These are phyloP conservation scores for Monilinia aucupariae DNA, from an alignment of 2,329 filamentous ascomycete genomes.

Conservation along the genomic window DNA sequence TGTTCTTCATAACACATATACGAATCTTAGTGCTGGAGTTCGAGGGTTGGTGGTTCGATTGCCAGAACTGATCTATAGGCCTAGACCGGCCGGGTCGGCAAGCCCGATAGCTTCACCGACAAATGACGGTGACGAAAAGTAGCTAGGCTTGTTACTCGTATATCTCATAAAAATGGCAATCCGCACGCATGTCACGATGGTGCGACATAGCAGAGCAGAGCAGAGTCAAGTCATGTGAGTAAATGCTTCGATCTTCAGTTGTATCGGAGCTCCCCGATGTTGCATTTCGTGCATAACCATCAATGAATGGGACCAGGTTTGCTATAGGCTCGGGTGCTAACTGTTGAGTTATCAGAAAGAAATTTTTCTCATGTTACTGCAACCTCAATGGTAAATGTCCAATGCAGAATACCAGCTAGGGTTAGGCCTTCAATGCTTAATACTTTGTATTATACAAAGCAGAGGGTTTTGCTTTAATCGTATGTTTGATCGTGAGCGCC, in stretches of 20 bases:
- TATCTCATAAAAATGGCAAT: not conserved
- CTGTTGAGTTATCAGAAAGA: not conserved
- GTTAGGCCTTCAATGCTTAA: too few species aligned
- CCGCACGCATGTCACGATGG: not conserved
- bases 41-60: not conserved
- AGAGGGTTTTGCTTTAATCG: too few species aligned
- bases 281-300: not conserved
- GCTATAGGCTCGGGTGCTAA: not conserved
- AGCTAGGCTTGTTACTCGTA: too few species aligned
- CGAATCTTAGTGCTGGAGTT: not conserved
- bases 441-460: too few species aligned
- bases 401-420: too few species aligned
- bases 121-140: not conserved
- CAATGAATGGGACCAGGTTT: not conserved
- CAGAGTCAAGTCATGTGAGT: not conserved
- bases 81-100: not conserved
- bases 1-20: not conserved
- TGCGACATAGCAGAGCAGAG: not conserved
- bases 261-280: not conserved
- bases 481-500: too few species aligned
- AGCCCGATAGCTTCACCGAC: not conserved
- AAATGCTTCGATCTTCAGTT: not conserved
- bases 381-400: not conserved
- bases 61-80: not conserved
- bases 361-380: not conserved